Base-by-base conservation (phyloP, 768 basidiomycete genomes). In the Leccinum incarnatum region DNA sequence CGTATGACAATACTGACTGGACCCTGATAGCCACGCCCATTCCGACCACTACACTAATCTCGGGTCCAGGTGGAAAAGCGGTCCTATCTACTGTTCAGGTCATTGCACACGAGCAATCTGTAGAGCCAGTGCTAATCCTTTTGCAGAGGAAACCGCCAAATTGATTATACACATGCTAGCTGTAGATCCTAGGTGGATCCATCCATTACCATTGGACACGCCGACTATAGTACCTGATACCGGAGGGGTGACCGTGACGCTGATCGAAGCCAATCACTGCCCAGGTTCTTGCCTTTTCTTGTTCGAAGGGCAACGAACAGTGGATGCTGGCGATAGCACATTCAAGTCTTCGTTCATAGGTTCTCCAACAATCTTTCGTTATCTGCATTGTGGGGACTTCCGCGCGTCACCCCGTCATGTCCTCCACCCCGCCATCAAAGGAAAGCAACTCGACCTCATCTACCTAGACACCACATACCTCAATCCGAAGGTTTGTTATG, bases 241-340 rank as follows among this genome's bases (percentile, higher is more conserved):
- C 0, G 84, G 85, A 27, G 95, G 95, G 2, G 92, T 98, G 36
- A 78, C 76, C 37, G 95, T 98, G 5, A 98, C 94, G 2, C 83
- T 95, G 42, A 93, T 99, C n/a, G 93, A 97, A 67, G 97, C 96
- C 10, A 98, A 99, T 71, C 97, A 98, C 69, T 98, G 96, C 81
- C 97, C 97, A 5, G 97, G 97, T 4, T 97, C 95, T 2, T 93
- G 87, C 58, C 77, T 99, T 25, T 98, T 98, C 74, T 79, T 96
- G 34, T 98, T 95, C 65, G 93, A 98, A 74, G 96, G 97, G 6
- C 82, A 74, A 45, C 95, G 98, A 70, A 98, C 95, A 0, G 77
- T 89, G 55, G 79, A 96, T 69, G 92, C 93, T 0, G 95, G 95
- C 0, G 94, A 96, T 69, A 90, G 88, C 57, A 75, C 77, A 4